phyloP scores from a whole-genome alignment of 2,329 filamentous ascomycete species.

The Pseudogymnoascus verrucosus region DNA sequence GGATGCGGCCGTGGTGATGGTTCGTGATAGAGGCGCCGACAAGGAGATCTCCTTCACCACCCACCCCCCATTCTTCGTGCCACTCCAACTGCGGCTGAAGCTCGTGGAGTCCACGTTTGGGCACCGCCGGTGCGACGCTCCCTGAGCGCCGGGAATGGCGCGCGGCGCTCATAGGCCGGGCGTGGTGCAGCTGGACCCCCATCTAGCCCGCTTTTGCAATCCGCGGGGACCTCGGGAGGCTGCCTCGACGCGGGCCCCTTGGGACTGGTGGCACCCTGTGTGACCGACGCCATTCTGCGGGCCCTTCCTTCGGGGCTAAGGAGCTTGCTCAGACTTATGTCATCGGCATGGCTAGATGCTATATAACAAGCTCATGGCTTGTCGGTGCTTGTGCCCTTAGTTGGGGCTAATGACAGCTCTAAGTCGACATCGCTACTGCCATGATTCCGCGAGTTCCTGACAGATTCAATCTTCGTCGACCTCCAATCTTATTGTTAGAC shows the following conservation, averaged over 20 bases:
- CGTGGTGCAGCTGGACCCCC: slow-evolving; percentile 3
- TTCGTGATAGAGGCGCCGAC: neutral
- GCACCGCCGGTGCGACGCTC: neutral
- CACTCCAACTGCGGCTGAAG: slow-evolving; percentile 3
- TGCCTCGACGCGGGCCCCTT: slow-evolving; percentile 1
- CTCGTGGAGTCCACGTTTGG: slow-evolving; percentile 6
- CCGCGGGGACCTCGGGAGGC: slow-evolving; percentile 6
- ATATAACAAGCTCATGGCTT: slow-evolving; percentile 2
- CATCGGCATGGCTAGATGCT: neutral
- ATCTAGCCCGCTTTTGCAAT: neutral
- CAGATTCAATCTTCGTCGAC: neutral
- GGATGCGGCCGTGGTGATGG: neutral
- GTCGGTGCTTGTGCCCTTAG: slow-evolving; percentile 1
- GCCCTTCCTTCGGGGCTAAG: slow-evolving; percentile 2
- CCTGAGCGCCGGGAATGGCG: neutral
- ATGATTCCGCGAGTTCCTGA: neutral
- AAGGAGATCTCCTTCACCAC: neutral
- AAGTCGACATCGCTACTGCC: neutral
- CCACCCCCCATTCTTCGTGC: neutral
- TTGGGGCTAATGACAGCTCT: neutral
- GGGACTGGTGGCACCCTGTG: slow-evolving; percentile 2
- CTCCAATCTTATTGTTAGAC: neutral
- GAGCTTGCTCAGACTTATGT: neutral
- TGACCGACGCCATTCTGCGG: slow-evolving; percentile 3
- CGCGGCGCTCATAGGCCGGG: neutral